A percentile compares a stretch with the other conserved stretches of the same genome.
These are phyloP conservation scores for Calycina herbarum DNA, from an alignment of 2,329 filamentous ascomycete species.

Conservation along the genomic window DNA sequence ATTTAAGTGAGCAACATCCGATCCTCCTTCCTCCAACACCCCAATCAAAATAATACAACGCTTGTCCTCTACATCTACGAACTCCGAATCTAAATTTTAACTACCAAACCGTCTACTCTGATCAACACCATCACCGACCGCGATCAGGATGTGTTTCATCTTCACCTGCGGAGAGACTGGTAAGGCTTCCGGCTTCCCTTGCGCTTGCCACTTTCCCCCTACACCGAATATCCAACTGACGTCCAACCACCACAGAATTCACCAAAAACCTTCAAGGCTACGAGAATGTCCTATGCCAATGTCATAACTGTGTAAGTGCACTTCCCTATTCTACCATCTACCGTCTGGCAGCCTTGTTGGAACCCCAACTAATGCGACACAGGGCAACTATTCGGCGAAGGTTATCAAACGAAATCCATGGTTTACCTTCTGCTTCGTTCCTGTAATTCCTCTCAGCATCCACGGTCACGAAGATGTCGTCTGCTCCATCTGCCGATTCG, in stretches of 20 bases:
- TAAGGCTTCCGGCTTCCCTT: conserved; percentile 20
- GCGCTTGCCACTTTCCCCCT: conserved; percentile 10
- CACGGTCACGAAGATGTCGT: conserved; percentile 67
- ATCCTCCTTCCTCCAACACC: background rate
- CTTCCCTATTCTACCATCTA: background rate
- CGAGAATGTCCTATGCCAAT: conserved; percentile 61
- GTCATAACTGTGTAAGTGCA: conserved; percentile 56
- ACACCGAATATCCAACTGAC: conserved; percentile 20
- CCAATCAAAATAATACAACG: background rate
- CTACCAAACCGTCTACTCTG: background rate
- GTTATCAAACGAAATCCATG: conserved; percentile 67
- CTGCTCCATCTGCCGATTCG: conserved; percentile 76
- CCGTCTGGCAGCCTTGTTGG: background rate
- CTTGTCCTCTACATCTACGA: background rate
- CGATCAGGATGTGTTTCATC: conserved; percentile 34
- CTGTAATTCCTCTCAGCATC: conserved; percentile 69
- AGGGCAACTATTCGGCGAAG: conserved; percentile 59
- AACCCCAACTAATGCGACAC: conserved; percentile 8
- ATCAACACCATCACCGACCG: background rate
- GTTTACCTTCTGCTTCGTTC: conserved; percentile 80
- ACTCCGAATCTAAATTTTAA: background rate
- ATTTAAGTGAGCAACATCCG: background rate
- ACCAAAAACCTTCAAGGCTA: conserved; percentile 49
- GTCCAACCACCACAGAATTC: conserved; percentile 32
- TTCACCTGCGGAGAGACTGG: conserved; percentile 40